Evolutionary conservation across 345 rosid genomes (phyloP), one percentile per base, ranked within the genome.

Genomic region (Zanthoxylum bungeanum): DNA sequence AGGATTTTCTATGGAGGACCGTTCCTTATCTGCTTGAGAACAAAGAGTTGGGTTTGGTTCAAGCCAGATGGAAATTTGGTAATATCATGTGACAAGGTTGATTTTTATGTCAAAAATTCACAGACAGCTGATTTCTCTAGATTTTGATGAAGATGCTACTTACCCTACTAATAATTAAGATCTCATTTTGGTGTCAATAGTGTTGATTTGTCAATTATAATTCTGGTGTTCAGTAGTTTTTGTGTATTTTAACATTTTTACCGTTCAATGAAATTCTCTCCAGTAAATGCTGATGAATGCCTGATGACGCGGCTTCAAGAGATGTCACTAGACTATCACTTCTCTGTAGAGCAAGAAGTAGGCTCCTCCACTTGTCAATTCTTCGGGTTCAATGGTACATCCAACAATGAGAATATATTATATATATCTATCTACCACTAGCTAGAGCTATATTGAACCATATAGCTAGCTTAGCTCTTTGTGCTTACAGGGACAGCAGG

Each of bases 251-350:
- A 21, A 60, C 46, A 22, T 36, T 60, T n/a, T 60, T 3, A 14
- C 4, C 52, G 40, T 14, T 40, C 47, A 42, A 46, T 9, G 56
- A 44, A 47, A 53, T 9, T 51, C 0, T 62, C 19, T 50, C 46
- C 67, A 81, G 91, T 78, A 76, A 87, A 85, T 22, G 89, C 82
- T 21, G 79, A 75, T 47, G 88, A 85, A 70, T 88, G 88, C 73
- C 78, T 84, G 73, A 71, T 82, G 89, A 83, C 86, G 4, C 74
- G 83, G 36, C 73, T 85, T 37, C 91, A 85, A 69, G 91, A 87
- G 75, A 87, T 85, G 89, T 85, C 91, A 40, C 79, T 79, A 12
- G 78, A 83, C 66, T 87, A 87, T 72, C 85, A 82, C 73, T 85
- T 85, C 74, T 75, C 58, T 47, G 77, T 80, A 11, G 86, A 85